Evolutionary conservation across 495 filamentous ascomycete species (phyloP).

Genomic region (Hypoxylon trugodes): DNA sequence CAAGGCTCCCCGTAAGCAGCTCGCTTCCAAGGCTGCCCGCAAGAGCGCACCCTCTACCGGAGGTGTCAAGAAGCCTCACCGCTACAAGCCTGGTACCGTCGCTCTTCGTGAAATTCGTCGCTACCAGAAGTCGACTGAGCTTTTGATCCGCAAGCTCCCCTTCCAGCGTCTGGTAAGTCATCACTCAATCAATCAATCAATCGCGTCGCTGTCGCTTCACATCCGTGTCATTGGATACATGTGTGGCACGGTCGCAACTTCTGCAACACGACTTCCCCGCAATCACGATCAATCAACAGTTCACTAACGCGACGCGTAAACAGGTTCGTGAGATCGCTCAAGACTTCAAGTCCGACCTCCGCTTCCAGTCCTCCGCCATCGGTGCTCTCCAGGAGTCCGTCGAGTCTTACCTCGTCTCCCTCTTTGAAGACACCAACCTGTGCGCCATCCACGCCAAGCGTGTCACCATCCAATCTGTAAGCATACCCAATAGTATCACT

Average conservation of each 20-base stretch:
- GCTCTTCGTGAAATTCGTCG: conserved; percentile 99
- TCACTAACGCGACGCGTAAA: conserved; percentile 46
- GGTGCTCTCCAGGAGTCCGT: conserved; percentile 99
- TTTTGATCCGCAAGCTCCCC: conserved; percentile 99
- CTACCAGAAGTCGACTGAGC: conserved; percentile 99
- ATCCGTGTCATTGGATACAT: neutral
- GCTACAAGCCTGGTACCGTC: conserved; percentile 99
- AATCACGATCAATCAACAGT: conserved; percentile 10
- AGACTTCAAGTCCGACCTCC: conserved; percentile 99
- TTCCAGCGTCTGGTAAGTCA: conserved; percentile 93
- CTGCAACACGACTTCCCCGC: conserved; percentile 12
- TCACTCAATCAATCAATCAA: neutral
- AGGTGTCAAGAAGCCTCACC: conserved; percentile 99
- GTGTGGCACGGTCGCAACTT: neutral
- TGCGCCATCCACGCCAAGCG: conserved; percentile 99
- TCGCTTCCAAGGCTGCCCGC: conserved; percentile 65
- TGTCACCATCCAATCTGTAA: conserved; percentile 83
- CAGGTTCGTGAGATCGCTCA: conserved; percentile 97
- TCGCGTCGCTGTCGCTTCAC: neutral
- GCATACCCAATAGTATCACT: conserved; percentile 27
- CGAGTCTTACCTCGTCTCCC: conserved; percentile 99
- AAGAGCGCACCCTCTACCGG: conserved; percentile 67
- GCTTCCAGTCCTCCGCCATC: conserved; percentile 99
- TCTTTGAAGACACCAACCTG: conserved; percentile 99
- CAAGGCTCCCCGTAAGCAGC: conserved; percentile 99